Base-by-base conservation (phyloP, 179 eudicot genomes). In the Silene vulgaris region DNA sequence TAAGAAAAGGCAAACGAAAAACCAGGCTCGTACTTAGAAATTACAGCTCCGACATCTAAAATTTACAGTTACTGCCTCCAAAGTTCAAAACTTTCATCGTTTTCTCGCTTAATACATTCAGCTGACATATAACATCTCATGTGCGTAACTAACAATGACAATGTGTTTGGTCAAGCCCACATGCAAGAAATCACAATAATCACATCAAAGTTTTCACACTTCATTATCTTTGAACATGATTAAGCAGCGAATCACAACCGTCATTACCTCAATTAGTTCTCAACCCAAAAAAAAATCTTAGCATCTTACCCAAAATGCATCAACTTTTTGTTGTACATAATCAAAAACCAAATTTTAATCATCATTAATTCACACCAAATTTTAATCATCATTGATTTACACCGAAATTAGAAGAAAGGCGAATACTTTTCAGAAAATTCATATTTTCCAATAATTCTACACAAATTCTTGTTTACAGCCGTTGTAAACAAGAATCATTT, bases 121-220 rank as follows among this genome's bases (percentile, higher is more conserved):
- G 13, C 72, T n/a, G 62, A 71, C 21, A 69, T 17, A 14, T 8
- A n/a, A 29, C 35, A 14, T 37, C 14, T 7, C 17, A 67, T 32
- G 23, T 37, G 6, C 8, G 20, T 16, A n/a, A 54, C 20, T 43
- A 69, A 70, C 4, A 50, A 13, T 12, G 73, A 13, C 35, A 65
- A 64, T 29, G 65, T 71, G 35, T 8, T 50, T 43, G 71, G 66
- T 52, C 23, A 61, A 3, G 30, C 19, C 16, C 62, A 76, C 80
- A 76, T 72, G 78, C 75, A 72, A 71, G 43, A 17, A 72, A 60
- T 30, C 4, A 65, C 14, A 40, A 45, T 64, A 63, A 14, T 17
- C 23, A 72, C 60, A 48, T 50, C 6, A 50, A 32, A 70, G 54
- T 17, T 68, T 60, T 21, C 28, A 35, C 40, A 21, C 17, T 48